Evolutionary conservation across 1,284 basidiomycete species (phyloP).

Genomic region (Ceratobasidium sp.): DNA sequence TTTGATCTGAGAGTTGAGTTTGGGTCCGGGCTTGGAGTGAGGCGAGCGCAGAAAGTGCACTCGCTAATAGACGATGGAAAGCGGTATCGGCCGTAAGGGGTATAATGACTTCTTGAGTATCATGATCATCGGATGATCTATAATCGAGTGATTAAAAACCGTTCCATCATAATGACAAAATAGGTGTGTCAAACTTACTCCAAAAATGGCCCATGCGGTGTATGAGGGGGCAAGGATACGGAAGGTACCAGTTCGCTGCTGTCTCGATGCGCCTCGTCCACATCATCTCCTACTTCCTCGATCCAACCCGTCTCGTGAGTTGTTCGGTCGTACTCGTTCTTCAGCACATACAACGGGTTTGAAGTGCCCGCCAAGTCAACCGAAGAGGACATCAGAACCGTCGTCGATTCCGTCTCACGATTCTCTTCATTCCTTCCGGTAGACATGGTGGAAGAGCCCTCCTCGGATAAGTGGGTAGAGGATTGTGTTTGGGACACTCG

Average conservation of each 20-base stretch:
- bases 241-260: background rate
- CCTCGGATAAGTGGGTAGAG: background rate
- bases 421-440: background rate
- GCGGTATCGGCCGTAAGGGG: constrained; percentile 83
- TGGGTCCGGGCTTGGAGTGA: constrained; percentile 73
- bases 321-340: constrained; percentile 24
- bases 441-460: constrained; percentile 12
- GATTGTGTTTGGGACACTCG: background rate
- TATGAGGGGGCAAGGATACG: background rate
- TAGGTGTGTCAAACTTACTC: constrained; percentile 1
- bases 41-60: constrained; percentile 78
- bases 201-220: background rate
- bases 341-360: constrained; percentile 28
- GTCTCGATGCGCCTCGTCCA: background rate
- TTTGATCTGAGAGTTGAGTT: constrained; percentile 71
- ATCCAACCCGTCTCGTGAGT: background rate
- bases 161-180: background rate
- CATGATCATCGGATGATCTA: constrained; percentile 41
- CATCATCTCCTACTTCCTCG: background rate
- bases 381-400: constrained; percentile 25
- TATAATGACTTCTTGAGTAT: constrained; percentile 74
- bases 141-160: background rate
- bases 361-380: constrained; percentile 6
- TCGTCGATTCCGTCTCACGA: background rate
- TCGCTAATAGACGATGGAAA: constrained; percentile 84